A percentile compares a stretch with the other conserved stretches of the same genome.
Evolutionary conservation across 2,329 filamentous ascomycete species (phyloP).

Genomic region (Exophiala dermatitidis): DNA sequence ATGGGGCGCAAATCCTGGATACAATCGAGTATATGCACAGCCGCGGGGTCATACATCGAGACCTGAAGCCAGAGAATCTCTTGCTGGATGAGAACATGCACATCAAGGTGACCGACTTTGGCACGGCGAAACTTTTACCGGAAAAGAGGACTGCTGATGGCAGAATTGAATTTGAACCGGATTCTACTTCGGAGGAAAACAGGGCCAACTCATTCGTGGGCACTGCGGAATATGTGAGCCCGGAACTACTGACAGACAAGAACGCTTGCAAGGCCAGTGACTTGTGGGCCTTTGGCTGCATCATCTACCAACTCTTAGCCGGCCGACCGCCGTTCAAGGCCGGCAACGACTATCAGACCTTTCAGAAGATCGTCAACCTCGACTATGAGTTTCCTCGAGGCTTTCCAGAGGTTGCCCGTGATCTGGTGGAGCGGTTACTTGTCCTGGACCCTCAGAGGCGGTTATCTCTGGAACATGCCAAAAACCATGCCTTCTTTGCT

Average conservation of each 20-base stretch:
- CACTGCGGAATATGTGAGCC: constrained; percentile 96
- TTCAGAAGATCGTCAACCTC: constrained; percentile 92
- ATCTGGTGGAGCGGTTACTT: constrained; percentile 81
- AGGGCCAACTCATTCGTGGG: constrained; percentile 92
- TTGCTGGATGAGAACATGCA: constrained; percentile 93
- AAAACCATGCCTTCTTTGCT: constrained; percentile 91
- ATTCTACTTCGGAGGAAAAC: constrained; percentile 42
- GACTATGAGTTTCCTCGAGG: constrained; percentile 90
- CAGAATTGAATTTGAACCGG: constrained; percentile 36
- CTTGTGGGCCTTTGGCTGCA: constrained; percentile 96
- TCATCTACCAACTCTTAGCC: constrained; percentile 90
- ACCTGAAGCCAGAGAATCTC: constrained; percentile 95
- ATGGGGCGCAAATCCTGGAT: constrained; percentile 91
- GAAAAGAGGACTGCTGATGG: constrained; percentile 40
- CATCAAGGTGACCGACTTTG: constrained; percentile 97
- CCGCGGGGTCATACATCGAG: constrained; percentile 89
- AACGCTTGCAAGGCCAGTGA: constrained; percentile 97
- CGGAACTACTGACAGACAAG: constrained; percentile 92
- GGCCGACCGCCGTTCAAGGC: constrained; percentile 97
- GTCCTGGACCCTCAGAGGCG: constrained; percentile 80
- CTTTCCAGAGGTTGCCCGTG: constrained; percentile 77
- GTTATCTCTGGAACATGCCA: constrained; percentile 90
- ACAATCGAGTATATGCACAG: constrained; percentile 98
- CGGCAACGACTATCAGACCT: constrained; percentile 90
- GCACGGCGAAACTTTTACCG: constrained; percentile 88